Percentiles rank a stretch among this genome's conserved stretches.
These are phyloP conservation scores for Lycium ferocissimum DNA, from an alignment of 257 asterid species.

Conservation along the genomic window DNA sequence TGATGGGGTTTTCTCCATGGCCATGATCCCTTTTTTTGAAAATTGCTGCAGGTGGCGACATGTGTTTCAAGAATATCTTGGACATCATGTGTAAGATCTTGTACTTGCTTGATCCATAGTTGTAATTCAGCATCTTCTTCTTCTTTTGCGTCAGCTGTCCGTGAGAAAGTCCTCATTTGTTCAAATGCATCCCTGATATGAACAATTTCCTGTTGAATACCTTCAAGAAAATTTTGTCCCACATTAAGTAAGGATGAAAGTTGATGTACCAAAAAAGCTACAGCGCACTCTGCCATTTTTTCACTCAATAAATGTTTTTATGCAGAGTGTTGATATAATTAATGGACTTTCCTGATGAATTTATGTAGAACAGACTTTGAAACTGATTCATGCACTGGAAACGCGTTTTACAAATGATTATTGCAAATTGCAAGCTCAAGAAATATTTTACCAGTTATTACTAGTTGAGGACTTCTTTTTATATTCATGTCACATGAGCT, in stretches of 20 bases:
- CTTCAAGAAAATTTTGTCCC: conserved; percentile 33
- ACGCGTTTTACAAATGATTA: not conserved
- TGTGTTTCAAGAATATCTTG: conserved; percentile 48
- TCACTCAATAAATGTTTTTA: not conserved
- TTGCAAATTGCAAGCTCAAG: not conserved
- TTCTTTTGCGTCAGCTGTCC: conserved; percentile 42
- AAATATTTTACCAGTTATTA: not conserved
- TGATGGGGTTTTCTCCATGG: not conserved
- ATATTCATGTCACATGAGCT: not conserved
- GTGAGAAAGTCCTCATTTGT: conserved; percentile 45
- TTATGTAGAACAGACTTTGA: not conserved
- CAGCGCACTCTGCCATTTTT: conserved; percentile 44
- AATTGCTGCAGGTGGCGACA: not conserved
- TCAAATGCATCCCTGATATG: conserved; percentile 43
- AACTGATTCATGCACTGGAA: not conserved
- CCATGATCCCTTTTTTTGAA: not conserved
- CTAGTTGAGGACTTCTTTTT: not conserved
- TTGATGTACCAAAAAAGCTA: conserved; percentile 32
- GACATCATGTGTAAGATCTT: conserved; percentile 45
- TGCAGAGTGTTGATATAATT: not conserved
- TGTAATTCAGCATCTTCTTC: conserved; percentile 34
- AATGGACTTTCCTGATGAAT: too few relatives aligned
- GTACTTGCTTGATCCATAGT: conserved; percentile 18
- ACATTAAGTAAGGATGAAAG: conserved; percentile 33
- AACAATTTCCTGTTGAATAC: conserved; percentile 34